These are phyloP conservation scores for Kalmusia sp. DNA, from an alignment of 2,329 filamentous ascomycete genomes.

Conservation along the genomic window DNA sequence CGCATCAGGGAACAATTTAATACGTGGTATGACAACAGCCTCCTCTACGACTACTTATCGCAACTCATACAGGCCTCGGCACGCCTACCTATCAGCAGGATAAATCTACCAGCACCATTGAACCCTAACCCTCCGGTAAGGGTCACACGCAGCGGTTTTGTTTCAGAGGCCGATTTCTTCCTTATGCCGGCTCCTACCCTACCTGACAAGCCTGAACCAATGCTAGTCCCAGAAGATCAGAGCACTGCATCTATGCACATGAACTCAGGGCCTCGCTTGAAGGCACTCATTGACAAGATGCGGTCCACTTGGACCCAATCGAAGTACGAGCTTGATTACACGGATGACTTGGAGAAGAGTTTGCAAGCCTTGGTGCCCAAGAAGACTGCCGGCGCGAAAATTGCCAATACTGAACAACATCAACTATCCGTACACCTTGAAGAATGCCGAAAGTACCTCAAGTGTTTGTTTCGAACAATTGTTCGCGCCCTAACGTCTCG, in stretches of 20 bases:
- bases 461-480: neutral
- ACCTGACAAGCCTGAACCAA: neutral
- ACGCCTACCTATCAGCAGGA: constrained; percentile 6
- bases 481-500: neutral
- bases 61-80: constrained; percentile 17
- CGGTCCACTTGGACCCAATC: neutral
- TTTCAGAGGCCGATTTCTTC: neutral
- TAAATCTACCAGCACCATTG: neutral
- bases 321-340: neutral
- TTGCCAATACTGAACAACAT: neutral
- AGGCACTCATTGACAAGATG: neutral
- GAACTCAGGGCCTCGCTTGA: neutral
- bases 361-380: neutral
- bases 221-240: neutral
- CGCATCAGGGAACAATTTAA: constrained; percentile 22
- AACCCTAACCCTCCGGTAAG: neutral
- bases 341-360: neutral
- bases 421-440: neutral
- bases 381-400: neutral
- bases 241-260: neutral
- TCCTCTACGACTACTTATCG: constrained; percentile 43
- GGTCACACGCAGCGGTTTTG: neutral
- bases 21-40: constrained; percentile 47
- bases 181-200: neutral
- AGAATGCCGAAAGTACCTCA: neutral